phyloP scores from a whole-genome alignment of 768 basidiomycete species.

The Suillus plorans region DNA sequence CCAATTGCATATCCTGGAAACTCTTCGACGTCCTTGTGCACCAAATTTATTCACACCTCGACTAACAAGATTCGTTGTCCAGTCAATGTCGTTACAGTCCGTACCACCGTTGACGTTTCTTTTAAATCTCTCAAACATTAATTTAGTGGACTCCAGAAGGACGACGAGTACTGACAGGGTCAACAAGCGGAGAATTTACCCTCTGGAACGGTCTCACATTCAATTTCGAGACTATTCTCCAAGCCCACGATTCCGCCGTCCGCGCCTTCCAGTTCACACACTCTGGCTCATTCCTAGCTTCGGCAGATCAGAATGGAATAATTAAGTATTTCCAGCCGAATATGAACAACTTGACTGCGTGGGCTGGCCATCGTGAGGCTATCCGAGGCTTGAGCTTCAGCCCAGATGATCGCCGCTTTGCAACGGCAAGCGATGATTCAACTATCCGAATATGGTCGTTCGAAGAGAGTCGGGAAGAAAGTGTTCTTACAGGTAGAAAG shows the following conservation, averaged over 20 bases:
- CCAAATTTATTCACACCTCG: slow-evolving; percentile 96
- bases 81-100: slow-evolving; percentile 89
- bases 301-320: slow-evolving; percentile 88
- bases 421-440: slow-evolving; percentile 94
- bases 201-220: slow-evolving; percentile 99
- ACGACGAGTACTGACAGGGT: slow-evolving; percentile 89
- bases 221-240: slow-evolving; percentile 99
- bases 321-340: slow-evolving; percentile 99
- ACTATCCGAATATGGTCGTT: slow-evolving; percentile 96
- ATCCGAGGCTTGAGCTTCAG: slow-evolving; percentile 91
- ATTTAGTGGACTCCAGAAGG: slow-evolving; percentile 96
- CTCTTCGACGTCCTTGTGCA: slow-evolving; percentile 90
- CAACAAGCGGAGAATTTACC: slow-evolving; percentile 96
- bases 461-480: slow-evolving; percentile 86
- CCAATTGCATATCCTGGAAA: slow-evolving; percentile 91
- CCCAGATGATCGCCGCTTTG: slow-evolving; percentile 89
- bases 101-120: slow-evolving; percentile 30
- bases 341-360: slow-evolving; percentile 97
- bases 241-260: slow-evolving; percentile 95
- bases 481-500: slow-evolving; percentile 70
- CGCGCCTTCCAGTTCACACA: slow-evolving; percentile 89
- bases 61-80: slow-evolving; percentile 99
- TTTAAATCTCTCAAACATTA: slow-evolving; percentile 6
- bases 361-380: slow-evolving; percentile 92
- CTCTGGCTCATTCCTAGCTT: slow-evolving; percentile 90